These are phyloP conservation scores for Rhizopus microsporus DNA, from an alignment of 371 early-diverging fungal species.

Conservation along the genomic window DNA sequence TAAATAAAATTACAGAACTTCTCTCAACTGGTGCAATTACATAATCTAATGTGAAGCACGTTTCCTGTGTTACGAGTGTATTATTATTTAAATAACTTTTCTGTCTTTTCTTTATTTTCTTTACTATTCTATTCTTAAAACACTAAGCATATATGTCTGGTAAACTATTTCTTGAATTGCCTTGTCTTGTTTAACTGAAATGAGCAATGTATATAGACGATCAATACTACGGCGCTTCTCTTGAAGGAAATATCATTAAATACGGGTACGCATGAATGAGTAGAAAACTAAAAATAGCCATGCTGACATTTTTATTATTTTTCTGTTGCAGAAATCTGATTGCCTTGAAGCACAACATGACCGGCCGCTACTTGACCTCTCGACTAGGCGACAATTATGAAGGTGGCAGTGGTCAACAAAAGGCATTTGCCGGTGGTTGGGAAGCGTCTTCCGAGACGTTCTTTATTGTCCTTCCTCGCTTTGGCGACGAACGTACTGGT, in stretches of 20 bases:
- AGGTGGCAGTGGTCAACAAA: slow-evolving; percentile 57
- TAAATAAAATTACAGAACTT: not conserved
- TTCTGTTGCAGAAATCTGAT: slow-evolving; percentile 7
- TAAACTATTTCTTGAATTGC: not conserved
- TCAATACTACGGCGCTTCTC: not conserved
- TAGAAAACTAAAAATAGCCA: too few species aligned
- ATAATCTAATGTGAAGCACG: too few species aligned
- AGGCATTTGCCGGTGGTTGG: slow-evolving; percentile 50
- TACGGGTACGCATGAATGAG: not conserved
- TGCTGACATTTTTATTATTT: not conserved
- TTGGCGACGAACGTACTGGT: slow-evolving; percentile 33
- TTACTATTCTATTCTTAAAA: too few species aligned
- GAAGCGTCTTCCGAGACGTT: slow-evolving; percentile 35
- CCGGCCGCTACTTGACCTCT: slow-evolving; percentile 55
- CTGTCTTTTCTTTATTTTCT: too few species aligned
- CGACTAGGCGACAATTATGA: slow-evolving; percentile 30
- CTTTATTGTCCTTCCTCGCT: slow-evolving; percentile 59
- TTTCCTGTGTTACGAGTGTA: too few species aligned
- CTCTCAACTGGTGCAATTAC: too few species aligned
- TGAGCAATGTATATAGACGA: not conserved
- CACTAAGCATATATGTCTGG: not conserved
- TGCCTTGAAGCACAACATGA: slow-evolving; percentile 57
- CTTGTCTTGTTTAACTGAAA: not conserved
- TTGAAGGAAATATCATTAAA: slow-evolving; percentile 2
- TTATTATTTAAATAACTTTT: too few species aligned